Base-by-base conservation (phyloP, 257 asterid species). In the Catharanthus roseus region DNA sequence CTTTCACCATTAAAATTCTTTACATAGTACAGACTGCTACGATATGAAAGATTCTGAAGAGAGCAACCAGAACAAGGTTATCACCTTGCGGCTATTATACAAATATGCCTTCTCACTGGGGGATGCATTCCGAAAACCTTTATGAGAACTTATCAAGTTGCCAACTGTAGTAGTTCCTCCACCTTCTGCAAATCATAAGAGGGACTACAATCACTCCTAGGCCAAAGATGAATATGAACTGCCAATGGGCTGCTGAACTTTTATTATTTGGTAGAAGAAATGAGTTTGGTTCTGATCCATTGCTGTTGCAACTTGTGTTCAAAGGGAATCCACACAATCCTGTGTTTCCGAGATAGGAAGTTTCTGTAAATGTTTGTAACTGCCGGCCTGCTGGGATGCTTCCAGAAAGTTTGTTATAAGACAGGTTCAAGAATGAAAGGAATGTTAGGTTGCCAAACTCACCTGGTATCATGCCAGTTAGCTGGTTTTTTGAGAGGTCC, bases 271-370 rank as follows among this genome's bases (percentile, higher is more conserved):
- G 6, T 42, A 38, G 39, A 6, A 10, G 21, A 6, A 16, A 24
- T 10, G 50, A 15, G 34, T 23, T 42, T 23, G 66, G 66, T 21
- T 5, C 70, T 12, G 55, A 11, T 23, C 2, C 19, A 23, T 34
- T 63, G 29, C 16, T 18, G 51, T 65, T 78, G 51, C 80, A 80
- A 38, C 80, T 73, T 63, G 2, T 74, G 49, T 55, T 75, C 51
- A 81, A 57, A 47, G 85, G 91, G 29, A 73, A 58, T 13, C 95
- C 87, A 9, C 96, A 85, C 0, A 89, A 81, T 60, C 83, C 87
- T 0, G 10, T 65, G 61, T 88, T 84, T 23, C 88, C 91, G 3
- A 29, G 0, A 47, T n/a, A 88, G 10, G 87, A 88, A 57, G 51
- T 26, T 45, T 58, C 79, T 3, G 80, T 3, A 58, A 88, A 88